Evolutionary conservation across 176 grass and related monocot genomes (phyloP), one percentile per base, ranked within the genome.

Genomic region (Rhynchospora breviuscula): DNA sequence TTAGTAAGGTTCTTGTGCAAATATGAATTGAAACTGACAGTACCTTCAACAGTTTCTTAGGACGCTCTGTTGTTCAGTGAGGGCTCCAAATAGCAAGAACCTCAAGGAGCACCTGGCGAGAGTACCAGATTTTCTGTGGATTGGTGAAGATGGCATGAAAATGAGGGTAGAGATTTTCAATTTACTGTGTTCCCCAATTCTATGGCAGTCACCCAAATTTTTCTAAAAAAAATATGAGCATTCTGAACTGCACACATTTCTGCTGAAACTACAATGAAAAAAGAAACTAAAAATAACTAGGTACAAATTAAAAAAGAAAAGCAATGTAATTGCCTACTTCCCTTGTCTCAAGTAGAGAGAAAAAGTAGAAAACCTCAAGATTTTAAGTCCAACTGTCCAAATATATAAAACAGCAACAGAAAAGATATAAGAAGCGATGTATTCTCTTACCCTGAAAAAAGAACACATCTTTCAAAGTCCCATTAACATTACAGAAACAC

Each of bases 101-200:
- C 87, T 92, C 79, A 86, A 92, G 82, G 26, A 26, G 18, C 93
- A 95, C 66, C 88, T 92, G 80, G 85, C 90, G 75, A 93, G 93
- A 86, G 29, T 92, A 47, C 62, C 73, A 73, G 93, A 93, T 88
- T 96, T 83, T 22, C 67, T 93, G 53, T 96, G 93, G 90, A 43
- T 96, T 56, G 87, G 86, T 59, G 93, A 96, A 96, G 93, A 96
- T 85, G 93, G 93, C 52, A 93, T 96, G 93, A 96, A 92, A 89
- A 89, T 96, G 79, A 87, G 85, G 93, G 93, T 96, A 89, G 86
- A 77, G 44, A 67, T 73, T 51, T 80, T 19, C 45, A 43, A 47
- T 61, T 84, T 21, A 15, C 51, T 0, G 19, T 35, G 26, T 6
- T 26, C 17, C 63, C 79, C 63, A 26, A 74, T 3, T 66, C 65